These are phyloP conservation scores for Isabelozyma rhagii DNA, from an alignment of 805 yeast species.

Conservation along the genomic window DNA sequence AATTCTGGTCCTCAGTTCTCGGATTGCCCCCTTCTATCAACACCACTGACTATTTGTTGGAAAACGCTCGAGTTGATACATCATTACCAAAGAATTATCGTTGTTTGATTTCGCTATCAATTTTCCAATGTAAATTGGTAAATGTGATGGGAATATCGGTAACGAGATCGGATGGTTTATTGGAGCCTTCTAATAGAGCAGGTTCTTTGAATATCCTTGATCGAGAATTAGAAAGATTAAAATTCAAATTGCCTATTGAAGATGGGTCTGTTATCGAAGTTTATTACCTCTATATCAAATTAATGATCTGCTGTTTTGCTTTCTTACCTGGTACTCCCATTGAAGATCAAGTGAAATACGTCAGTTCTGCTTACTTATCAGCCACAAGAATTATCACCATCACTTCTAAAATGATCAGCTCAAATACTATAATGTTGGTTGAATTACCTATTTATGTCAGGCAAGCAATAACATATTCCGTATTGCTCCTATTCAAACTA, in stretches of 20 bases:
- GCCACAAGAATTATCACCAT: slow-evolving; percentile 82
- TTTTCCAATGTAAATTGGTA: slow-evolving; percentile 80
- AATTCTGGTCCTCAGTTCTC: slow-evolving; percentile 82
- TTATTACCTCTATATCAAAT: slow-evolving; percentile 71
- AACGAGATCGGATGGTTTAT: slow-evolving; percentile 81
- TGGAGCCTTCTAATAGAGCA: slow-evolving; percentile 80
- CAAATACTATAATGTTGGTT: slow-evolving; percentile 62
- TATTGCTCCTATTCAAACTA: slow-evolving; percentile 72
- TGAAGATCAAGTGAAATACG: slow-evolving; percentile 82
- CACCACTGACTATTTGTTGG: slow-evolving; percentile 74
- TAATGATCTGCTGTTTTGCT: slow-evolving; percentile 84
- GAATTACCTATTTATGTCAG: slow-evolving; percentile 86
- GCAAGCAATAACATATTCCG: slow-evolving; percentile 81
- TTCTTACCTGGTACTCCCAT: slow-evolving; percentile 86
- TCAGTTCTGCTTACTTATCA: slow-evolving; percentile 73
- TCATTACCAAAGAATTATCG: slow-evolving; percentile 67
- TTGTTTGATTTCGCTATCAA: slow-evolving; percentile 67
- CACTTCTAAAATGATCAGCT: slow-evolving; percentile 58
- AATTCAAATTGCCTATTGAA: slow-evolving; percentile 62
- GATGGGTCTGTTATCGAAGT: slow-evolving; percentile 68
- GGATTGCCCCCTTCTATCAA: slow-evolving; percentile 87
- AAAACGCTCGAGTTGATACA: slow-evolving; percentile 68
- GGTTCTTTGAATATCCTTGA: slow-evolving; percentile 75
- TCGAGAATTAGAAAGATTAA: slow-evolving; percentile 71
- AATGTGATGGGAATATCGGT: slow-evolving; percentile 86